A percentile compares a stretch with the other conserved stretches of the same genome.
Conservation (phyloP, 2,329 filamentous ascomycete species). For the Coleophoma cylindrospora region DNA sequence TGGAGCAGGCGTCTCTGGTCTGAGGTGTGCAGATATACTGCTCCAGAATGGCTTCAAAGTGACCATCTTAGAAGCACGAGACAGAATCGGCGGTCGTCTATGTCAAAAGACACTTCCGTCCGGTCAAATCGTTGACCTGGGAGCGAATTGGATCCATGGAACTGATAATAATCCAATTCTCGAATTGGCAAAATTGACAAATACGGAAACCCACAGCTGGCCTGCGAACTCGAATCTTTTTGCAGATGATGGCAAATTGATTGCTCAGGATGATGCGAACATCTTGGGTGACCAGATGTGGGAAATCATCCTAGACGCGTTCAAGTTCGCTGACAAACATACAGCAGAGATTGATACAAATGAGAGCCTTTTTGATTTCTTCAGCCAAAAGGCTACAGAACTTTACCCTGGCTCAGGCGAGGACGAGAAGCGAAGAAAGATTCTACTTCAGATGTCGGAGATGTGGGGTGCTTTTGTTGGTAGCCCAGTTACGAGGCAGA, state of each 20-base stretch:
- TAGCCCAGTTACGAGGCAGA: slow-evolving; percentile 41
- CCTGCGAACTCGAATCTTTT: slow-evolving; percentile 41
- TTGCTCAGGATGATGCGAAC: slow-evolving; percentile 23
- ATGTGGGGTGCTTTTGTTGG: slow-evolving; percentile 50
- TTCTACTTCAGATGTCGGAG: slow-evolving; percentile 32
- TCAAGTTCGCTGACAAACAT: slow-evolving; percentile 46
- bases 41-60: slow-evolving; percentile 44
- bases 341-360: slow-evolving; percentile 40
- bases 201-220: slow-evolving; percentile 39
- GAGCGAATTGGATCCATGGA: slow-evolving; percentile 28
- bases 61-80: slow-evolving; percentile 47
- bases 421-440: slow-evolving; percentile 26
- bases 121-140: slow-evolving; percentile 19
- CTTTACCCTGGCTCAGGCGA: slow-evolving; percentile 31
- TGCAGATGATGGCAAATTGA: slow-evolving; percentile 32
- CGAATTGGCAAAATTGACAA: slow-evolving; percentile 43
- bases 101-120: slow-evolving; percentile 19
- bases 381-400: slow-evolving; percentile 42
- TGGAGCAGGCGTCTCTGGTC: slow-evolving; percentile 48
- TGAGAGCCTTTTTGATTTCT: slow-evolving; percentile 45
- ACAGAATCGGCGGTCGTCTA: slow-evolving; percentile 44
- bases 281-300: slow-evolving; percentile 38
- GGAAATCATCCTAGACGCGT: slow-evolving; percentile 47
- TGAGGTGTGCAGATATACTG: slow-evolving; percentile 48
- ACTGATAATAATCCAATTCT: slow-evolving; percentile 41